Evolutionary conservation across 805 yeast species (phyloP).

Genomic region (Wickerhamomyces xylosicus): DNA sequence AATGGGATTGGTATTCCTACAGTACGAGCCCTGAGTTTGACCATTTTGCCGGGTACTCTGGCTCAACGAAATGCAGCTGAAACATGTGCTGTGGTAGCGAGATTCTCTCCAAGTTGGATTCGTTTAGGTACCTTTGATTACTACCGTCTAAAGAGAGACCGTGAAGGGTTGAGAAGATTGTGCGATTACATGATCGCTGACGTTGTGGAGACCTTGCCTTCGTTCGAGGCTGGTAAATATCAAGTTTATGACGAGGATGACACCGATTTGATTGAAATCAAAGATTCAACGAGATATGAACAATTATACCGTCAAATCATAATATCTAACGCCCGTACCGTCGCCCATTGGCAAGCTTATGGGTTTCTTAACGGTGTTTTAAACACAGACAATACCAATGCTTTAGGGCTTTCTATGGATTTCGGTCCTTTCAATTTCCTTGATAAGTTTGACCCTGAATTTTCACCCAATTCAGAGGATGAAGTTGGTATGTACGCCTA

Average conservation of each 20-base stretch:
- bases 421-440: slow-evolving; percentile 92
- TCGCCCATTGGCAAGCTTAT: slow-evolving; percentile 83
- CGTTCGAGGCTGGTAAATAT: slow-evolving; percentile 14
- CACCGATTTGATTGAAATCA: slow-evolving; percentile 17
- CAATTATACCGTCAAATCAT: slow-evolving; percentile 62
- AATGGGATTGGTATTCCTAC: slow-evolving; percentile 78
- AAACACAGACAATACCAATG: slow-evolving; percentile 88
- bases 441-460: slow-evolving; percentile 75
- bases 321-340: slow-evolving; percentile 61
- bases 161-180: slow-evolving; percentile 47
- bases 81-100: slow-evolving; percentile 72
- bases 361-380: slow-evolving; percentile 92
- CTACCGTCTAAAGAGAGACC: slow-evolving; percentile 62
- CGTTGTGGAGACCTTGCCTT: slow-evolving; percentile 33
- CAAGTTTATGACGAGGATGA: slow-evolving; percentile 4
- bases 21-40: slow-evolving; percentile 70
- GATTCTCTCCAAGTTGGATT: slow-evolving; percentile 83
- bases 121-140: slow-evolving; percentile 84
- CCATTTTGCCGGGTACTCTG: slow-evolving; percentile 59
- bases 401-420: slow-evolving; percentile 82
- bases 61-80: slow-evolving; percentile 71
- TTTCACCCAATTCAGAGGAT: slow-evolving; percentile 89
- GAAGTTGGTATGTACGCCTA: slow-evolving; percentile 60
- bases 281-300: slow-evolving; percentile 49
- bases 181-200: slow-evolving; percentile 67